Conservation (phyloP, 805 yeast species). For the Aciculoconidium aculeatum region DNA sequence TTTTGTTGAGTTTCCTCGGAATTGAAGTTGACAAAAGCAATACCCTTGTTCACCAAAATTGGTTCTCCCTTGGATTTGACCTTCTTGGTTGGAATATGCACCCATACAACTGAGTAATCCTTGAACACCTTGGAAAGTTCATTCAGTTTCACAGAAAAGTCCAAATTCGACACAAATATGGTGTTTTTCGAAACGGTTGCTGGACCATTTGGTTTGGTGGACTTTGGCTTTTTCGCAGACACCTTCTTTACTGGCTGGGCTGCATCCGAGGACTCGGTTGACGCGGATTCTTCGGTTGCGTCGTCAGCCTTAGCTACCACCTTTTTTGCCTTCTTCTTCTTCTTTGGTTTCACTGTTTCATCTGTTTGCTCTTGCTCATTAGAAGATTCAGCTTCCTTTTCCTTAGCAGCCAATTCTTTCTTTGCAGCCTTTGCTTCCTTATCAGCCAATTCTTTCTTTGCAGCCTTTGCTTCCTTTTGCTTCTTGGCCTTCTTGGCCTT, state of each 20-base stretch:
- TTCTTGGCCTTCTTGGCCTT: constrained; percentile 11
- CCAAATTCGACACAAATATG: constrained; percentile 57
- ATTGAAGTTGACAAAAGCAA: constrained; percentile 58
- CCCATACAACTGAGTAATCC: constrained; percentile 49
- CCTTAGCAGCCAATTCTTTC: constrained; percentile 7
- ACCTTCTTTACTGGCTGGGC: constrained; percentile 1
- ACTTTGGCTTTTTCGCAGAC: constrained; percentile 7
- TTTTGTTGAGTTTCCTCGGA: constrained; percentile 56
- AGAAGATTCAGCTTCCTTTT: constrained; percentile 1
- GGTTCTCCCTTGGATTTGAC: constrained; percentile 41
- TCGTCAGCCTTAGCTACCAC: constrained; percentile 13
- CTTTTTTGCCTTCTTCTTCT: constrained; percentile 7
- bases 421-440: constrained; percentile 11
- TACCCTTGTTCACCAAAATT: constrained; percentile 51
- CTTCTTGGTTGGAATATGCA: constrained; percentile 51
- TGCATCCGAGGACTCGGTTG: constrained; percentile 10
- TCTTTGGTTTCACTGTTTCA: constrained; percentile 2
- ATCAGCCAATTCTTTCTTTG: constrained; percentile 7
- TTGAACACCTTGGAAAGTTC: constrained; percentile 42
- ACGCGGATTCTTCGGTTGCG: constrained; percentile 19
- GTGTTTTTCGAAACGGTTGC: constrained; percentile 57
- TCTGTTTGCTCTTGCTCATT: constrained; percentile 6
- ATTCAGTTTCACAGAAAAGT: constrained; percentile 42
- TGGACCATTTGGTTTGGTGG: constrained; percentile 47
- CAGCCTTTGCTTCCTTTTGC: constrained; percentile 12